Conservation (phyloP, 768 basidiomycete genomes). For the Lepiota subincarnata region DNA sequence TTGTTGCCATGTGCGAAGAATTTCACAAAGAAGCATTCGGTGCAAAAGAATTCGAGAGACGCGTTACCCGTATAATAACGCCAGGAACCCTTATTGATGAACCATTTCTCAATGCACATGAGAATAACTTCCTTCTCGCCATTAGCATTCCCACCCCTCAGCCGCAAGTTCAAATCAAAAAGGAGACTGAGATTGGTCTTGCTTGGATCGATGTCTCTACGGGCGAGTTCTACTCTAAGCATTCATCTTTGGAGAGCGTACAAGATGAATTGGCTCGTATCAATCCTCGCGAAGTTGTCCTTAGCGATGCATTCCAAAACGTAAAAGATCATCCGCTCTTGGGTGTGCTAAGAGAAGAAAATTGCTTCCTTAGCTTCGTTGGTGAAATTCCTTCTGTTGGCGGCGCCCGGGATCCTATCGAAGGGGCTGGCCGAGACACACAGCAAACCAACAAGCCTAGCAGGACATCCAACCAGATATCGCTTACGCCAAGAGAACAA, state of each 20-base stretch:
- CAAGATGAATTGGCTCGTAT: conserved; percentile 83
- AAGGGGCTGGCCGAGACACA: background rate
- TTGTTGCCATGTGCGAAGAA: conserved; percentile 94
- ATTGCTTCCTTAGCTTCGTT: conserved; percentile 50
- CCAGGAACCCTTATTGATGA: conserved; percentile 95
- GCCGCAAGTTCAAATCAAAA: background rate
- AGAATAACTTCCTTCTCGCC: conserved; percentile 88
- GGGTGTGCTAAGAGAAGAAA: conserved; percentile 48
- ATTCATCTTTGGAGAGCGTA: conserved; percentile 46
- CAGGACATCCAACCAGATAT: background rate
- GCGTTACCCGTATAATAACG: conserved; percentile 83
- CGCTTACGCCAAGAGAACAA: conserved; percentile 39
- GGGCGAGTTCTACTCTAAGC: conserved; percentile 85
- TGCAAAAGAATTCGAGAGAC: conserved; percentile 66
- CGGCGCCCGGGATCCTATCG: background rate
- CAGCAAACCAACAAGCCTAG: background rate
- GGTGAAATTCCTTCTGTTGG: conserved; percentile 7
- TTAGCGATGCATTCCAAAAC: conserved; percentile 39
- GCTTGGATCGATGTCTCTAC: conserved; percentile 97
- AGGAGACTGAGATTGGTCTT: conserved; percentile 46
- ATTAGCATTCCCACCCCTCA: conserved; percentile 30
- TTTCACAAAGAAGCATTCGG: conserved; percentile 51
- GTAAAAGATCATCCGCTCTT: conserved; percentile 43
- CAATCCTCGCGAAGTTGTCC: conserved; percentile 76
- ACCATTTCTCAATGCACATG: conserved; percentile 76